Evolutionary conservation across 176 grass and related monocot genomes (phyloP).

Genomic region (Phyllostachys edulis): DNA sequence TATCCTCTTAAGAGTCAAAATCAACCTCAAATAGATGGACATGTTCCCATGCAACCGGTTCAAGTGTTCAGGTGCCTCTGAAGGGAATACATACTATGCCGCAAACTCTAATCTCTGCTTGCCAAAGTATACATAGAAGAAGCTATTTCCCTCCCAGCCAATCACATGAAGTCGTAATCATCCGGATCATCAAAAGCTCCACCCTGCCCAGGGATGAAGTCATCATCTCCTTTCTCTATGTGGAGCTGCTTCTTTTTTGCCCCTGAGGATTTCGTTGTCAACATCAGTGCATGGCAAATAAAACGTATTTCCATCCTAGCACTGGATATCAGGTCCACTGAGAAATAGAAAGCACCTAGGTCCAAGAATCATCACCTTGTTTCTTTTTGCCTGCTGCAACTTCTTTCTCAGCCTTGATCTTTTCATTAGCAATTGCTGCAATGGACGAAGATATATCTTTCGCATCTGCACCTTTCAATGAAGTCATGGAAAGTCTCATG

Average conservation of each 20-base stretch:
- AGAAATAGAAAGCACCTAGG: neutral
- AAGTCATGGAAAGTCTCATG: conserved; percentile 58
- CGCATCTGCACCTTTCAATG: conserved; percentile 75
- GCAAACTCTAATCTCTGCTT: conserved; percentile 52
- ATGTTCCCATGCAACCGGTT: conserved; percentile 38
- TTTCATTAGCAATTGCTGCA: conserved; percentile 84
- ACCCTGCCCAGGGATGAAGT: conserved; percentile 46
- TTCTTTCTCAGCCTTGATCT: conserved; percentile 72
- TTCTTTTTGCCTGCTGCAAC: conserved; percentile 73
- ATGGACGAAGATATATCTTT: conserved; percentile 83
- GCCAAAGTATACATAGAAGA: conserved; percentile 45
- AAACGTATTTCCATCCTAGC: neutral
- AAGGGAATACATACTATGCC: conserved; percentile 29
- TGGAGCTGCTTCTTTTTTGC: conserved; percentile 81
- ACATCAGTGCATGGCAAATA: neutral
- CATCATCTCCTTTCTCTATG: conserved; percentile 69
- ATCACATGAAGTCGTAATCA: conserved; percentile 88
- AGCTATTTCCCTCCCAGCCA: conserved; percentile 40
- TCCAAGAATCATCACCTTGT: conserved; percentile 45
- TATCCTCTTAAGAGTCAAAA: conserved; percentile 32
- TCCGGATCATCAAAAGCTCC: conserved; percentile 52
- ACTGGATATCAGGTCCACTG: neutral
- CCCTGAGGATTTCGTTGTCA: conserved; percentile 37
- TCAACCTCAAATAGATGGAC: conserved; percentile 41
- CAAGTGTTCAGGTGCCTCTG: conserved; percentile 11